These are phyloP conservation scores for Dryas drummondii DNA, from an alignment of 306 rosid genomes.

Conservation along the genomic window DNA sequence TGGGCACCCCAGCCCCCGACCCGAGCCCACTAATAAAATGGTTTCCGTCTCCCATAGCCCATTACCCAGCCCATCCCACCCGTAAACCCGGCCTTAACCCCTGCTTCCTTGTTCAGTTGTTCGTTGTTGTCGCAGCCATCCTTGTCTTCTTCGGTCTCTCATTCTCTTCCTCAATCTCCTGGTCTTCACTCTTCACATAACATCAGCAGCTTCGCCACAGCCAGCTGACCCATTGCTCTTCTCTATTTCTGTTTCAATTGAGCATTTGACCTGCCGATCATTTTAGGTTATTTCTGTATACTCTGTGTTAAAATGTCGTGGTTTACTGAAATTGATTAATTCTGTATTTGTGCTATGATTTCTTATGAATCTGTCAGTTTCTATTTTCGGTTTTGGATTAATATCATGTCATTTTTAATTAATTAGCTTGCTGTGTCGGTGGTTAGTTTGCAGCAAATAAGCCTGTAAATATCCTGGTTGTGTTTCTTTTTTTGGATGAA, in stretches of 20 bases:
- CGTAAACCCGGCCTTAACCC: background rate
- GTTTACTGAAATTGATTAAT: background rate
- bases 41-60: background rate
- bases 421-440: background rate
- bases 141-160: too few relatives aligned
- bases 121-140: too few relatives aligned
- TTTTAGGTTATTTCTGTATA: background rate
- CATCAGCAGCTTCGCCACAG: background rate
- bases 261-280: background rate
- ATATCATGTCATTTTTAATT: background rate
- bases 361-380: background rate
- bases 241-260: background rate
- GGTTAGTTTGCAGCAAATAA: background rate
- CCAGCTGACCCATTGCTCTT: background rate
- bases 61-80: background rate
- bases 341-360: background rate
- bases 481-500: background rate
- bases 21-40: too few relatives aligned
- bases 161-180: background rate
- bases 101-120: background rate
- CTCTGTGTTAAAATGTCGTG: too few relatives aligned
- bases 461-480: background rate
- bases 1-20: too few relatives aligned
- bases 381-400: background rate
- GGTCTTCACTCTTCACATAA: background rate